Base-by-base conservation (phyloP, 306 rosid genomes). In the Erythrophleum fordii region DNA sequence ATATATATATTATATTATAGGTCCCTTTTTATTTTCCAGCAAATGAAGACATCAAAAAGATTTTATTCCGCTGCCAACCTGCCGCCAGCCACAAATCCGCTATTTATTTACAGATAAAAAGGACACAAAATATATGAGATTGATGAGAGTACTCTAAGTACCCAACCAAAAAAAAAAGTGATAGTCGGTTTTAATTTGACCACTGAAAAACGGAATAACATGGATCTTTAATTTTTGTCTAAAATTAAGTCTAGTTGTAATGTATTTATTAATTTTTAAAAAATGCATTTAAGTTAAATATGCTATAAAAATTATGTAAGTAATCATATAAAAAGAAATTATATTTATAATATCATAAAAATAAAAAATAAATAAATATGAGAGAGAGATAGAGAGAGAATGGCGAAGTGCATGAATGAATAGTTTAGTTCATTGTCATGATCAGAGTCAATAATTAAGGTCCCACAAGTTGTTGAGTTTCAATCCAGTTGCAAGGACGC, bases 381-480 rank as follows among this genome's bases (percentile, higher is more conserved):
- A n/a, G 2, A 65, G 42, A 28, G 11, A 35, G 76, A 62, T 28
- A 59, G 48, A 78, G 41, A 69, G 62, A 82, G 60, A 68, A 66
- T 23, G 26, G 16, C 26, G 2, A 18, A 26, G 12, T 79, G 70
- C 64, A 69, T 48, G 77, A 49, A 37, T 65, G 48, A 0, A 34
- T 70, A 66, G 37, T 45, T 5, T 20, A 73, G 83, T 65, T 51
- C 44, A 65, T 75, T 53, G 68, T 58, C 26, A 22, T 62, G 11
- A 29, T 56, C 70, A 29, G 5, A 11, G 11, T 13, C 20, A 70
- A 84, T 84, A 13, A 80, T 80, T 51, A 14, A 77, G 87, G 91
- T 60, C 88, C 94, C 85, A 86, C 90, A 14, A 80, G 79, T 84
- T 77, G 85, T 75, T 78, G 83, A 85, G 85, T 84, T 81, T 65